Conservation (phyloP, 257 asterid genomes). For the Solanum corneliomulleri region DNA sequence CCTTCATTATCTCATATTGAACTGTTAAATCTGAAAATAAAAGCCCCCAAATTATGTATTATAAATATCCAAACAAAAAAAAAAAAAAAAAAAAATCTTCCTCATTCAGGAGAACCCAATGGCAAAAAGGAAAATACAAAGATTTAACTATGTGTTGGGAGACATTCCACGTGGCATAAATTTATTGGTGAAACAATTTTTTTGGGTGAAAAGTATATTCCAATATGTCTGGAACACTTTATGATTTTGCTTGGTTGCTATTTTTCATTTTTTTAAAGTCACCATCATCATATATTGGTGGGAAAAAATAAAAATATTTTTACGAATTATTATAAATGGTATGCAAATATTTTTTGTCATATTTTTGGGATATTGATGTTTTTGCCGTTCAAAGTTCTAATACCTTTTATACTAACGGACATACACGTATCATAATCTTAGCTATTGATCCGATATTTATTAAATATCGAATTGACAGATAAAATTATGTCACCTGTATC, state of each 20-base stretch:
- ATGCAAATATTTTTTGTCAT: fast-evolving
- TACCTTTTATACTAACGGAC: too few relatives aligned
- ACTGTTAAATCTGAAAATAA: background rate
- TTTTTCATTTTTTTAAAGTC: background rate
- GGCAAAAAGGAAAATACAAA: background rate
- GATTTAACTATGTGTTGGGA: slow-evolving; percentile 22
- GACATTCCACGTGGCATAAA: slow-evolving; percentile 27
- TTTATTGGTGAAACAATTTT: background rate
- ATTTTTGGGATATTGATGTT: too few relatives aligned
- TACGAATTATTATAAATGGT: too few relatives aligned
- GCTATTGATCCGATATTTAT: too few relatives aligned
- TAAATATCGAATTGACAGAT: too few relatives aligned
- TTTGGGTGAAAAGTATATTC: slow-evolving; percentile 5
- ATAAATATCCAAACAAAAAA: background rate
- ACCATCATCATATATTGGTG: background rate
- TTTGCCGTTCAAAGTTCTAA: too few relatives aligned
- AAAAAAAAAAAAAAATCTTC: background rate
- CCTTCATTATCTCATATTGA: background rate
- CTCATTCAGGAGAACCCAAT: background rate
- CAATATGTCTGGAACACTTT: background rate
- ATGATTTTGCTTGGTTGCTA: background rate
- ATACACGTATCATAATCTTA: too few relatives aligned
- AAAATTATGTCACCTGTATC: too few relatives aligned
- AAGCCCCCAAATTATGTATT: background rate
- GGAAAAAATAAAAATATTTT: too few relatives aligned